Conservation (phyloP, 768 basidiomycete species). For the Russula emetica region DNA sequence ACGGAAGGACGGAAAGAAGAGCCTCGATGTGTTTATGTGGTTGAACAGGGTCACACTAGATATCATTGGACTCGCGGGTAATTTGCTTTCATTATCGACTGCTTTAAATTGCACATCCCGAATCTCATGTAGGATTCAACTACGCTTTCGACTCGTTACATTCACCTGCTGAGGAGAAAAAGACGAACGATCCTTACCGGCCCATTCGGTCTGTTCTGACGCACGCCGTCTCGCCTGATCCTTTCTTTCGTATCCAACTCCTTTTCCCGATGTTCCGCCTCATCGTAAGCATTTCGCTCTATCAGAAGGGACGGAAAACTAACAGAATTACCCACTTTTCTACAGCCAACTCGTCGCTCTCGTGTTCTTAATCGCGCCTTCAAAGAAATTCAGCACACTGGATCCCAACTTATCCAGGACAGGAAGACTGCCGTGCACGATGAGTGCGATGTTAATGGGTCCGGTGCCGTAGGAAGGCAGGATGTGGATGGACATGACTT, state of each 20-base stretch:
- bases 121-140: conserved; percentile 37
- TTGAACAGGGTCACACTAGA: conserved; percentile 29
- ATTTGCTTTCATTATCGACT: too few relatives aligned
- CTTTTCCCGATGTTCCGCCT: conserved; percentile 38
- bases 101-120: background rate
- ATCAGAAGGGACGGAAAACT: background rate
- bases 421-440: conserved; percentile 42
- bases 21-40: conserved; percentile 26
- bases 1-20: conserved; percentile 15
- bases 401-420: conserved; percentile 43
- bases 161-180: conserved; percentile 26
- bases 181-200: conserved; percentile 32
- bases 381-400: conserved; percentile 48
- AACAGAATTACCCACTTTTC: background rate
- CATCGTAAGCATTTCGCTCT: conserved; percentile 35
- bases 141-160: conserved; percentile 37
- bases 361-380: conserved; percentile 34
- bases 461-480: conserved; percentile 17
- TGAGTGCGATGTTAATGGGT: background rate
- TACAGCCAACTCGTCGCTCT: conserved; percentile 29
- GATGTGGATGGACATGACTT: conserved; percentile 31
- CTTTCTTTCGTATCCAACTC: conserved; percentile 36
- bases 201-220: conserved; percentile 36
- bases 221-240: background rate
- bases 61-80: conserved; percentile 32